Conservation (phyloP, 495 filamentous ascomycete species). For the Beverwykella pulmonaria region DNA sequence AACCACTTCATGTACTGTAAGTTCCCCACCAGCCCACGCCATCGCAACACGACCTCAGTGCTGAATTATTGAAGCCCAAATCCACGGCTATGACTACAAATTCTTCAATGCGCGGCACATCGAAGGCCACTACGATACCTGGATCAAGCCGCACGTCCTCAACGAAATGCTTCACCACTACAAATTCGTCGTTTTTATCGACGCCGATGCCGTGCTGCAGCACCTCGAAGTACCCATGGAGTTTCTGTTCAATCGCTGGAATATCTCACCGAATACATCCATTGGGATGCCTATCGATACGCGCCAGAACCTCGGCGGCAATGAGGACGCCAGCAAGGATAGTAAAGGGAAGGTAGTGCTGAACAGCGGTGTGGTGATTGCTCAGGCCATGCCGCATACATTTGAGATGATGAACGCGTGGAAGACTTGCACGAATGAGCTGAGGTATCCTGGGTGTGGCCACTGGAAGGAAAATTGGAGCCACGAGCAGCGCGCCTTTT, state of each 20-base stretch:
- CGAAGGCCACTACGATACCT: slow-evolving; percentile 47
- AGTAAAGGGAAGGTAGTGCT: slow-evolving; percentile 36
- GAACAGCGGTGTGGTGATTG: slow-evolving; percentile 50
- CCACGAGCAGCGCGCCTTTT: slow-evolving; percentile 49
- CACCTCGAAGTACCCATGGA: slow-evolving; percentile 54
- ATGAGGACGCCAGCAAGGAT: slow-evolving; percentile 32
- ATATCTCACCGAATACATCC: slow-evolving; percentile 37
- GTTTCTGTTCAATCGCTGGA: slow-evolving; percentile 59
- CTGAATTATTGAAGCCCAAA: slow-evolving; percentile 39
- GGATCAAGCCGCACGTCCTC: slow-evolving; percentile 53
- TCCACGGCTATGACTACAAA: slow-evolving; percentile 59
- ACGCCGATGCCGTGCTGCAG: slow-evolving; percentile 53
- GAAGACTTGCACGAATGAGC: slow-evolving; percentile 43
- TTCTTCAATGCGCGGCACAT: slow-evolving; percentile 43
- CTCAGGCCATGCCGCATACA: slow-evolving; percentile 41
- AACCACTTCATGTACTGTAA: slow-evolving; percentile 33
- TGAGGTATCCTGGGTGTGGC: slow-evolving; percentile 41
- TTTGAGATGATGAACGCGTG: slow-evolving; percentile 45
- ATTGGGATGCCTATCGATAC: slow-evolving; percentile 48
- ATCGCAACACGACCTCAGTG: neutral
- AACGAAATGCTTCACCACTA: slow-evolving; percentile 47
- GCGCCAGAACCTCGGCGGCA: neutral
- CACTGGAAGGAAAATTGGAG: slow-evolving; percentile 42
- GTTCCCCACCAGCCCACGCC: neutral
- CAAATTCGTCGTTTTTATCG: slow-evolving; percentile 53